phyloP scores from a whole-genome alignment of 2,329 filamentous ascomycete species.

The Colletotrichum eremochloae region DNA sequence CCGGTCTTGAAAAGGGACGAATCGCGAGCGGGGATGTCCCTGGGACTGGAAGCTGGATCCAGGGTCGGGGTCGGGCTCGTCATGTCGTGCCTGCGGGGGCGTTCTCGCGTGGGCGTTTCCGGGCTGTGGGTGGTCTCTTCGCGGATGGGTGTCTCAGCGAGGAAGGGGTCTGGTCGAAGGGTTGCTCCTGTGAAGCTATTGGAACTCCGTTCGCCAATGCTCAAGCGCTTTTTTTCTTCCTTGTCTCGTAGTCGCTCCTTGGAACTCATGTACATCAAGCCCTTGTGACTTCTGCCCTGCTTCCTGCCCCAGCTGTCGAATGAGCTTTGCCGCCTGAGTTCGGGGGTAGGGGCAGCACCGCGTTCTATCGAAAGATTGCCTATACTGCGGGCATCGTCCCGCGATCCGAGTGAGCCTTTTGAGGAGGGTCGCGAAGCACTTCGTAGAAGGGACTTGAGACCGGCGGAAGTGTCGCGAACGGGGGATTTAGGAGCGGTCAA shows the following conservation, averaged over 20 bases:
- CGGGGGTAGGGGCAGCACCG: conserved; percentile 58
- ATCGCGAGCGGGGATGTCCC: conserved; percentile 74
- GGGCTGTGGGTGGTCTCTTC: conserved; percentile 62
- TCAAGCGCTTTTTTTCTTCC: conserved; percentile 73
- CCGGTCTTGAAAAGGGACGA: conserved; percentile 75
- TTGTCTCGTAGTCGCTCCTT: conserved; percentile 75
- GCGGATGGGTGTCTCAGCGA: conserved; percentile 67
- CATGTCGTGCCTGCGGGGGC: conserved; percentile 44
- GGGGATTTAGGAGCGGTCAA: conserved; percentile 74
- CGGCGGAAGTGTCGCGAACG: conserved; percentile 61
- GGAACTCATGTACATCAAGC: conserved; percentile 81
- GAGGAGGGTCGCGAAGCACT: conserved; percentile 71
- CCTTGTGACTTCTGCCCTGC: conserved; percentile 64
- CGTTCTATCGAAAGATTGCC: conserved; percentile 75
- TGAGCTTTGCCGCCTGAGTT: conserved; percentile 64
- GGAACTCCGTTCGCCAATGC: conserved; percentile 55
- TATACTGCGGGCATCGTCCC: conserved; percentile 71
- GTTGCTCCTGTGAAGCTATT: conserved; percentile 55
- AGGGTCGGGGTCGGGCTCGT: conserved; percentile 43
- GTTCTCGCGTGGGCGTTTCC: conserved; percentile 46
- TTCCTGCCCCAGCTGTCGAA: conserved; percentile 75
- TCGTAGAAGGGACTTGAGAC: conserved; percentile 72
- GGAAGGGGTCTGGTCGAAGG: conserved; percentile 61
- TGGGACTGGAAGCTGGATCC: conserved; percentile 58
- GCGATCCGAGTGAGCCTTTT: conserved; percentile 67